Evolutionary conservation across 2,329 filamentous ascomycete species (phyloP).

Genomic region (Colletotrichum aenigma): DNA sequence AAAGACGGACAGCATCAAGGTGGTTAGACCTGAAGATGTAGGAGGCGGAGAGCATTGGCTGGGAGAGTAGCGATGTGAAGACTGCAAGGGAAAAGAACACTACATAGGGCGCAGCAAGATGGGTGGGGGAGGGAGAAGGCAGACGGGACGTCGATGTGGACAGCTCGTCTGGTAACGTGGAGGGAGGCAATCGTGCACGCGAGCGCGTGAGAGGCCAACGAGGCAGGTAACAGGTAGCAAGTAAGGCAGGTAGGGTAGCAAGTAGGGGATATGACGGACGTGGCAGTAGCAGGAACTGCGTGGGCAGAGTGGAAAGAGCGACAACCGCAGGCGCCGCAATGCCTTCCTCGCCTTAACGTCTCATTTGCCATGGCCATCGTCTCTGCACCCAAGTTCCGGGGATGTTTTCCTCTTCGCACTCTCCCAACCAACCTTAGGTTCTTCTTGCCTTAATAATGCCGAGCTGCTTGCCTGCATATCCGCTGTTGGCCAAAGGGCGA

Average conservation of each 20-base stretch:
- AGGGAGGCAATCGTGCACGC: background rate
- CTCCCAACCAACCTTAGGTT: background rate
- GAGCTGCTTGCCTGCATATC: background rate
- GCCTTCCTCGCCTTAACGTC: background rate
- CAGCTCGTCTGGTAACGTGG: background rate
- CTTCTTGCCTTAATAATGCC: background rate
- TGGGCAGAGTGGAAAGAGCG: background rate
- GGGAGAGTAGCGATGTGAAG: background rate
- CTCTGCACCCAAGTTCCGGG: background rate
- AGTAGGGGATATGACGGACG: background rate
- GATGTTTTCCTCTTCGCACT: background rate
- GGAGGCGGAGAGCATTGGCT: background rate
- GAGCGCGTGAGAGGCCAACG: background rate
- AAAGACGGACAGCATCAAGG: background rate
- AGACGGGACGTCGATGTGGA: background rate
- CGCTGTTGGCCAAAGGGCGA: background rate
- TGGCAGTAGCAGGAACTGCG: background rate
- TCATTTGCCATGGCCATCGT: background rate
- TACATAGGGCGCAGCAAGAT: background rate
- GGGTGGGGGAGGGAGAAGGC: background rate
- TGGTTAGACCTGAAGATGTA: background rate
- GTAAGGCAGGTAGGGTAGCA: background rate
- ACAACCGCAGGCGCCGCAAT: background rate
- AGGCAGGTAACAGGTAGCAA: background rate
- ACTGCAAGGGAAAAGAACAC: background rate